These are phyloP conservation scores for Juglanconis juglandina DNA, from an alignment of 2,329 filamentous ascomycete genomes.

Conservation along the genomic window DNA sequence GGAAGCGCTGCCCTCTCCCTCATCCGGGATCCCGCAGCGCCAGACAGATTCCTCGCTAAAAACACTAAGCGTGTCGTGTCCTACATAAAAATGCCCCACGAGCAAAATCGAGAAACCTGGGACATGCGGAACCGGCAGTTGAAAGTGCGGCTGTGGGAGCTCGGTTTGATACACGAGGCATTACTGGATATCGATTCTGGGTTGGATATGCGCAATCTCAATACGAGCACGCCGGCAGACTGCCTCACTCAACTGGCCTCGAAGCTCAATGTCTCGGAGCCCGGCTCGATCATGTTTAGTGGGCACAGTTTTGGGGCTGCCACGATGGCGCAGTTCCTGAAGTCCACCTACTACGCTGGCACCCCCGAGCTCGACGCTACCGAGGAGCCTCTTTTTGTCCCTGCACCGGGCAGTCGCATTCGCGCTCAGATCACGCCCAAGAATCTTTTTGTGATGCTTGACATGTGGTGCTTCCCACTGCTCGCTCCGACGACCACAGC, in stretches of 20 bases:
- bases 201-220: conserved; percentile 47
- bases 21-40: conserved; percentile 58
- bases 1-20: conserved; percentile 74
- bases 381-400: conserved; percentile 58
- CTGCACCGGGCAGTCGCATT: conserved; percentile 53
- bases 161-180: conserved; percentile 67
- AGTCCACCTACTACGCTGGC: conserved; percentile 69
- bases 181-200: conserved; percentile 64
- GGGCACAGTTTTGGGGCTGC: conserved; percentile 82
- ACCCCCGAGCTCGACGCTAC: conserved; percentile 43
- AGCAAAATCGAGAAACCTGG: conserved; percentile 62
- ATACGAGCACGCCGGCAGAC: conserved; percentile 40
- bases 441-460: conserved; percentile 67
- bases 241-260: conserved; percentile 57
- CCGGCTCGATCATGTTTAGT: conserved; percentile 69
- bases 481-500: conserved; percentile 58
- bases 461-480: conserved; percentile 78
- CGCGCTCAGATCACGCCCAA: conserved; percentile 63
- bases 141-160: conserved; percentile 73
- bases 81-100: conserved; percentile 58
- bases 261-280: conserved; percentile 64
- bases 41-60: conserved; percentile 34
- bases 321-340: conserved; percentile 72
- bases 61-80: conserved; percentile 36
- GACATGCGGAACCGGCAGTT: conserved; percentile 67